Evolutionary conservation across 148 eudicot species (phyloP).

Genomic region (Euryodendron excelsum): DNA sequence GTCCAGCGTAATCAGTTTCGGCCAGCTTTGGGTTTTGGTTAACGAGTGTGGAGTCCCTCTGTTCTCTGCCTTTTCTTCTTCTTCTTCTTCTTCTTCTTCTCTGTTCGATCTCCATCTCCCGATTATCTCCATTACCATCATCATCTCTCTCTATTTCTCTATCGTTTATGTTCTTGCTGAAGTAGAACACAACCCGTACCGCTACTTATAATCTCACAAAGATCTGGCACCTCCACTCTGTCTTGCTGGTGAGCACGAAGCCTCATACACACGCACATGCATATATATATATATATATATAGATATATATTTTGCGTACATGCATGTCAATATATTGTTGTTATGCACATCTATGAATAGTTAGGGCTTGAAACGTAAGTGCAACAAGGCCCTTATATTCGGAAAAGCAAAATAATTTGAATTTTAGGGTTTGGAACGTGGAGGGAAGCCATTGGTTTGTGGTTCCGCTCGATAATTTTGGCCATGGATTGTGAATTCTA

Average conservation of each 20-base stretch:
- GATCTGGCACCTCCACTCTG: background rate
- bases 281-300: too few species aligned
- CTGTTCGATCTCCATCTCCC: background rate
- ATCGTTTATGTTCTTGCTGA: background rate
- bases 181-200: background rate
- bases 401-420: background rate
- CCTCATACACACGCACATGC: background rate
- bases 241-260: background rate
- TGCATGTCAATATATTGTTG: background rate
- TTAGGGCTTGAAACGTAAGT: background rate
- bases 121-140: background rate
- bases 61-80: background rate
- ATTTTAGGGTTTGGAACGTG: constrained; percentile 8
- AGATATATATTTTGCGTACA: too few species aligned
- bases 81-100: too few species aligned
- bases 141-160: background rate
- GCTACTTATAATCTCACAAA: background rate
- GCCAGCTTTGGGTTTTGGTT: background rate
- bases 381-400: background rate
- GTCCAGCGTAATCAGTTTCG: too few species aligned
- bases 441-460: background rate
- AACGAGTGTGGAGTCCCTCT: background rate
- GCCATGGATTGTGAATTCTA: background rate
- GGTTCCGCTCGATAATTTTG: background rate
- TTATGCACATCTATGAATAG: background rate